phyloP scores from a whole-genome alignment of 257 asterid genomes.

The Sherardia arvensis region DNA sequence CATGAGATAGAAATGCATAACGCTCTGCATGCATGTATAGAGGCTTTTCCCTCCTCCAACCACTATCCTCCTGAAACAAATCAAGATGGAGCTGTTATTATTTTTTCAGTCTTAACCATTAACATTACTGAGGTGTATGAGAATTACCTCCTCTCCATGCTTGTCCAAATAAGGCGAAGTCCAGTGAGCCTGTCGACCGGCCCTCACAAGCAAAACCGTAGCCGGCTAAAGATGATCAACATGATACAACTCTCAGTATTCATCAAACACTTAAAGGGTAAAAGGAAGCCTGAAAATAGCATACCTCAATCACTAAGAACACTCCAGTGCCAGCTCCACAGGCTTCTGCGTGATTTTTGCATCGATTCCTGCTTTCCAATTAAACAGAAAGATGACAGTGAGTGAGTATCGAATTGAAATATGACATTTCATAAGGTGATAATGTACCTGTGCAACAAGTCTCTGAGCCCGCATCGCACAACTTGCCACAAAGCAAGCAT shows the following conservation, averaged over 20 bases:
- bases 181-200: slow-evolving; percentile 94
- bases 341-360: slow-evolving; percentile 64
- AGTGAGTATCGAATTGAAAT: background rate
- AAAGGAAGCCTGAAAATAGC: slow-evolving; percentile 11
- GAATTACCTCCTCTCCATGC: slow-evolving; percentile 93
- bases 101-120: too few relatives aligned
- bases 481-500: slow-evolving; percentile 82
- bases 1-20: slow-evolving; percentile 81
- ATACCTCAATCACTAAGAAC: slow-evolving; percentile 77
- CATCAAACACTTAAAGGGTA: background rate
- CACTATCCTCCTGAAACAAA: slow-evolving; percentile 84
- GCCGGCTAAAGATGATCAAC: slow-evolving; percentile 45
- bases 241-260: background rate
- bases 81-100: background rate
- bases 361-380: slow-evolving; percentile 55
- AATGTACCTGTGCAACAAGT: slow-evolving; percentile 88
- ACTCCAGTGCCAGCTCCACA: slow-evolving; percentile 98
- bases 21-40: slow-evolving; percentile 82
- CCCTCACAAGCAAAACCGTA: slow-evolving; percentile 76
- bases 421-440: slow-evolving; percentile 6
- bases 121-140: background rate
- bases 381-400: slow-evolving; percentile 18
- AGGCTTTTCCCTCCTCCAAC: slow-evolving; percentile 77
- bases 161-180: slow-evolving; percentile 94
- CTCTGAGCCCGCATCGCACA: slow-evolving; percentile 85